These are phyloP conservation scores for Ascochyta lentis DNA, from an alignment of 2,329 filamentous ascomycete genomes.

Conservation along the genomic window DNA sequence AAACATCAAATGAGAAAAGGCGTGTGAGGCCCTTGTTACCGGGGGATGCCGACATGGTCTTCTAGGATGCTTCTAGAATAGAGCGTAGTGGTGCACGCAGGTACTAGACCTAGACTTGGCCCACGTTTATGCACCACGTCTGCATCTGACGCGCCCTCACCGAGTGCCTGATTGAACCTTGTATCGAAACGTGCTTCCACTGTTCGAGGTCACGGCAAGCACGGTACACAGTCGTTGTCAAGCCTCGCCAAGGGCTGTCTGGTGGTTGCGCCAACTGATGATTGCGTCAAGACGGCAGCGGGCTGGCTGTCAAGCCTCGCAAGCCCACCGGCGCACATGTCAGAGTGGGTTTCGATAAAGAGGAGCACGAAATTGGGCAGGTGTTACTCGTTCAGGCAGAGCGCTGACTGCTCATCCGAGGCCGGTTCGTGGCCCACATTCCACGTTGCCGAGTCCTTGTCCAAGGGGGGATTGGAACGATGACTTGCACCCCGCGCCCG, in stretches of 20 bases:
- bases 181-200: neutral
- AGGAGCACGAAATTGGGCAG: conserved; percentile 4
- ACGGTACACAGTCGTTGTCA: neutral
- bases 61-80: conserved; percentile 6
- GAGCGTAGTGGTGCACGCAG: conserved; percentile 1
- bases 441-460: conserved; percentile 9
- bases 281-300: neutral
- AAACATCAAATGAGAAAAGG: too few relatives aligned
- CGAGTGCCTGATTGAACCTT: too few relatives aligned
- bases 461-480: neutral
- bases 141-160: neutral
- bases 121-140: too few relatives aligned
- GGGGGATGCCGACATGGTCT: neutral
- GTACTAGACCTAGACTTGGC: conserved; percentile 10
- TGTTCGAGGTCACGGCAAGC: neutral
- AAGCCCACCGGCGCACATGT: conserved; percentile 9
- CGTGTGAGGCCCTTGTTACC: too few relatives aligned
- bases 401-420: conserved; percentile 15
- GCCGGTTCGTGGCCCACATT: conserved; percentile 14
- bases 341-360: conserved; percentile 13
- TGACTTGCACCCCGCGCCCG: neutral
- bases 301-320: conserved; percentile 9
- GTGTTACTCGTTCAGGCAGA: conserved; percentile 7
- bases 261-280: neutral
- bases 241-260: conserved; percentile 4